Evolutionary conservation across 2,329 filamentous ascomycete species (phyloP).

Genomic region (Lachnellula occidentalis): DNA sequence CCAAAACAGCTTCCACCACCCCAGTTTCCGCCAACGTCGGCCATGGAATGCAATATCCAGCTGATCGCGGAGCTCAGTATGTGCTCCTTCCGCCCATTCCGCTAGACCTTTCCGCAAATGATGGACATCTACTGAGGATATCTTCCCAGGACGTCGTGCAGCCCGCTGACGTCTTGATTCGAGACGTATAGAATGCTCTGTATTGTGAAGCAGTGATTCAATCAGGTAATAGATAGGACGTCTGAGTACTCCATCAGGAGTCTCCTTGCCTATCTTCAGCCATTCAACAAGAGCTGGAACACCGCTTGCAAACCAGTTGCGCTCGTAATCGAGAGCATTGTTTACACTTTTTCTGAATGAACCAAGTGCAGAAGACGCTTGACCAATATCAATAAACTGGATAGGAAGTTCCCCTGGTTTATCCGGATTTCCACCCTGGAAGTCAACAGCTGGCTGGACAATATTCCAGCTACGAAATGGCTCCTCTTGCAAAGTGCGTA

Average conservation of each 20-base stretch:
- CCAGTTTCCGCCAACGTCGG: slow-evolving; percentile 70
- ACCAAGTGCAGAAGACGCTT: slow-evolving; percentile 57
- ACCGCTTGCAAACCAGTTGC: slow-evolving; percentile 68
- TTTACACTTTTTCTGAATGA: slow-evolving; percentile 64
- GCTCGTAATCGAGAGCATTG: slow-evolving; percentile 68
- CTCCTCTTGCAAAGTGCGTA: slow-evolving; percentile 42
- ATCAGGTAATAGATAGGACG: slow-evolving; percentile 62
- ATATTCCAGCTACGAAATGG: slow-evolving; percentile 33
- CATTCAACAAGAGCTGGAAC: slow-evolving; percentile 60
- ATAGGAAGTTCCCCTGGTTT: slow-evolving; percentile 37
- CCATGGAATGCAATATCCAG: slow-evolving; percentile 73
- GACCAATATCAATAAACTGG: slow-evolving; percentile 56
- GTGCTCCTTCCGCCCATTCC: slow-evolving; percentile 72
- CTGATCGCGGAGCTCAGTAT: slow-evolving; percentile 75
- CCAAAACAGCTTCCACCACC: slow-evolving; percentile 97
- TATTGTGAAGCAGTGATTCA: slow-evolving; percentile 55
- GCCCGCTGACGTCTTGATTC: slow-evolving; percentile 37
- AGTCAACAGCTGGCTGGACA: slow-evolving; percentile 53
- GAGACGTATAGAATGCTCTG: slow-evolving; percentile 44
- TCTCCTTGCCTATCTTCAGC: slow-evolving; percentile 47
- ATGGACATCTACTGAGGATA: slow-evolving; percentile 34
- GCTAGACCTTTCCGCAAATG: slow-evolving; percentile 56
- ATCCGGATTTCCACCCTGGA: slow-evolving; percentile 37
- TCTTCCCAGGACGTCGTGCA: slow-evolving; percentile 29
- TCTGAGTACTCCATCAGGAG: slow-evolving; percentile 48